phyloP scores from a whole-genome alignment of 2,329 filamentous ascomycete species.

The Pseudogymnoascus sp. region DNA sequence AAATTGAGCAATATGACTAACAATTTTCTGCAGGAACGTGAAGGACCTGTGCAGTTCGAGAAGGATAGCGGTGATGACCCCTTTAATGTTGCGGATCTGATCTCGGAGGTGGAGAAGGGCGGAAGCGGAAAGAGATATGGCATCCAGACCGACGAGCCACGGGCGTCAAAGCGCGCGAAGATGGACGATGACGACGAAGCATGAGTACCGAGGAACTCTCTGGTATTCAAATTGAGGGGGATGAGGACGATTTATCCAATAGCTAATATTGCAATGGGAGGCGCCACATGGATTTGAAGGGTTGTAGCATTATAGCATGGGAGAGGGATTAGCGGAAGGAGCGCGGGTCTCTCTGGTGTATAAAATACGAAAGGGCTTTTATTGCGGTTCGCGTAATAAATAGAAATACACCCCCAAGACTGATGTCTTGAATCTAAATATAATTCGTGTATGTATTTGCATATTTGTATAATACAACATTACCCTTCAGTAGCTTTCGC shows the following conservation, averaged over 20 bases:
- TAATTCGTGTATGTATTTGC: constrained; percentile 3
- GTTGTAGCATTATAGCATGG: constrained; percentile 6
- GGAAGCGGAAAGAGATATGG: constrained; percentile 68
- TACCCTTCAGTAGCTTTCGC: background rate
- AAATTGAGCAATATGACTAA: background rate
- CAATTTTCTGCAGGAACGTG: constrained; percentile 49
- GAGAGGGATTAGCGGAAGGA: background rate
- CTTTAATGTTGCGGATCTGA: constrained; percentile 91
- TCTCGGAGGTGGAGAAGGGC: constrained; percentile 64
- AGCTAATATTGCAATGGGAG: constrained; percentile 2
- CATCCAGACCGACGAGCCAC: constrained; percentile 56
- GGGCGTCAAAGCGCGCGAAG: constrained; percentile 61
- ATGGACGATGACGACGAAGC: constrained; percentile 60
- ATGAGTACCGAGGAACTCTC: constrained; percentile 30
- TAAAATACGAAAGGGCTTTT: background rate
- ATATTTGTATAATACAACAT: background rate
- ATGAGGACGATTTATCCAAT: background rate
- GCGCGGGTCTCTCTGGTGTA: background rate
- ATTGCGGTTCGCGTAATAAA: background rate
- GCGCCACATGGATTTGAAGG: background rate
- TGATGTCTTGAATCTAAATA: background rate
- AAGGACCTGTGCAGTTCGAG: constrained; percentile 94
- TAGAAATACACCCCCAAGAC: background rate
- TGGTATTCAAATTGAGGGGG: background rate
- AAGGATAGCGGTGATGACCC: constrained; percentile 71